Evolutionary conservation across 345 rosid species (phyloP).

Genomic region (Eucalyptus sp.): DNA sequence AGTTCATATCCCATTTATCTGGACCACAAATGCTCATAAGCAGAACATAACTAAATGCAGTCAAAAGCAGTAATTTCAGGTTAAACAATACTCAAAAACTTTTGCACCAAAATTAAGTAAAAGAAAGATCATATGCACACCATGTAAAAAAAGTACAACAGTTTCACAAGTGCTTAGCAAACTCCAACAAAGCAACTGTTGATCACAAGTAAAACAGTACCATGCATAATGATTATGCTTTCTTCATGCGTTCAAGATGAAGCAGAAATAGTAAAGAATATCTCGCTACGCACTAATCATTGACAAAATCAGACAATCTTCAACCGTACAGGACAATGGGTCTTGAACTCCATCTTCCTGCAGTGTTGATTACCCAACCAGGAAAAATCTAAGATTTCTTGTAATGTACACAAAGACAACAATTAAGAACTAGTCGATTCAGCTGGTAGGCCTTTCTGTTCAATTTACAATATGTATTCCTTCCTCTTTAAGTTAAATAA

Average conservation of each 20-base stretch:
- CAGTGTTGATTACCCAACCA: background rate
- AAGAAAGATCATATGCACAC: background rate
- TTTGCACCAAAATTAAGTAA: background rate
- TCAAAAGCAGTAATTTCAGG: background rate
- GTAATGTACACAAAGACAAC: background rate
- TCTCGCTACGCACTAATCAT: background rate
- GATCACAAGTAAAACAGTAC: background rate
- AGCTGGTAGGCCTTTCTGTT: background rate
- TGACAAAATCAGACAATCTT: background rate
- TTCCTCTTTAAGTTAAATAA: background rate
- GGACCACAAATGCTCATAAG: background rate
- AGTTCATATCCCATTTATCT: background rate
- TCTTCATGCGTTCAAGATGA: background rate
- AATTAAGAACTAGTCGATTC: background rate
- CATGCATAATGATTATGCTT: background rate
- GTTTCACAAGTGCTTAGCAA: background rate
- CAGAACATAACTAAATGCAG: background rate
- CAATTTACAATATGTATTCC: background rate
- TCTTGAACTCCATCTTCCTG: background rate
- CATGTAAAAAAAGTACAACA: background rate
- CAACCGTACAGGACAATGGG: background rate
- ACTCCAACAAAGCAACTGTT: background rate
- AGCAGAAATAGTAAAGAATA: background rate
- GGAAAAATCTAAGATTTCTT: background rate
- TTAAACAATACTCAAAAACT: background rate